phyloP scores from a whole-genome alignment of 371 early-diverging fungal species.

The Mucor irregularis region DNA sequence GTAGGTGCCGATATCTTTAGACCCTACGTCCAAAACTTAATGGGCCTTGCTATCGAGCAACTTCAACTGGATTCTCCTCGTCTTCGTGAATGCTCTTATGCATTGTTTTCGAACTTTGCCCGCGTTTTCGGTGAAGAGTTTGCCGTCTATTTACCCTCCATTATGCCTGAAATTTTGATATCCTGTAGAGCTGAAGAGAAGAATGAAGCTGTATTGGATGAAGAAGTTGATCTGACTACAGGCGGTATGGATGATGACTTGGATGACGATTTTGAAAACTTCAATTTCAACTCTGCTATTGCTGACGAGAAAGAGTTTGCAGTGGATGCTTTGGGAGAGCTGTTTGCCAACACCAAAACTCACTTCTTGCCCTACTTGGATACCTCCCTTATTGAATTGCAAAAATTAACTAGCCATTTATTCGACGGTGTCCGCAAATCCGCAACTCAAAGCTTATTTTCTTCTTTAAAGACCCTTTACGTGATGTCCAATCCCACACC shows the following conservation, averaged over 20 bases:
- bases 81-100: slow-evolving; percentile 80
- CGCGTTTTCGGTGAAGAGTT: slow-evolving; percentile 80
- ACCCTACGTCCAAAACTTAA: slow-evolving; percentile 70
- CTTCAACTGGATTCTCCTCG: slow-evolving; percentile 67
- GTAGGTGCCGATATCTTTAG: slow-evolving; percentile 80
- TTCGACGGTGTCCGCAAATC: slow-evolving; percentile 83
- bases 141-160: slow-evolving; percentile 65
- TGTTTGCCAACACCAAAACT: slow-evolving; percentile 72
- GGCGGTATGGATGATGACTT: slow-evolving; percentile 31
- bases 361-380: slow-evolving; percentile 85
- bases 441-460: slow-evolving; percentile 65
- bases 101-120: slow-evolving; percentile 79
- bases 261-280: slow-evolving; percentile 55
- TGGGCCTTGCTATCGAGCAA: slow-evolving; percentile 77
- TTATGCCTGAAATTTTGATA: slow-evolving; percentile 73
- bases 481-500: slow-evolving; percentile 57
- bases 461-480: slow-evolving; percentile 73
- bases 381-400: slow-evolving; percentile 58
- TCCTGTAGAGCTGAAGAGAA: slow-evolving; percentile 78
- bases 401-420: slow-evolving; percentile 65
- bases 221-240: slow-evolving; percentile 41
- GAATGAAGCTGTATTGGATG: slow-evolving; percentile 47
- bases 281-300: slow-evolving; percentile 73
- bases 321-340: slow-evolving; percentile 79
- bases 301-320: slow-evolving; percentile 91